Conservation (phyloP, 805 yeast species). For the Blastobotrys chiropterorum region DNA sequence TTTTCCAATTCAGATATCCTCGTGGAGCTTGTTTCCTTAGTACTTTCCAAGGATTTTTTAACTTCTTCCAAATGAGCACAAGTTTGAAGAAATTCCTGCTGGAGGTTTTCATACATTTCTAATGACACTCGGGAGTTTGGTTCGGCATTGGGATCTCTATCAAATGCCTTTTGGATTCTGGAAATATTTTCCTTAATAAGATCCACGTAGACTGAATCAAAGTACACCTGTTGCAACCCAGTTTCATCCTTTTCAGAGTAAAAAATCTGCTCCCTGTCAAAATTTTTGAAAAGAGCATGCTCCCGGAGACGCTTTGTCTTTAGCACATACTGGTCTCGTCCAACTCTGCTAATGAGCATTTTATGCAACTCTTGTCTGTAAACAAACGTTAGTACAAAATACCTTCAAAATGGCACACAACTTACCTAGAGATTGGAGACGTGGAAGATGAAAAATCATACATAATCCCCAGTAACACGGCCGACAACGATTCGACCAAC, state of each 20-base stretch:
- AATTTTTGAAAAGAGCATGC: constrained; percentile 46
- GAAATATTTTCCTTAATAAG: constrained; percentile 63
- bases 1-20: constrained; percentile 26
- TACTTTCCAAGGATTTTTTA: constrained; percentile 23
- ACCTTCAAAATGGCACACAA: not conserved
- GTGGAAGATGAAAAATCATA: constrained; percentile 65
- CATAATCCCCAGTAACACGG: constrained; percentile 64
- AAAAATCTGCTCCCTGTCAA: constrained; percentile 44
- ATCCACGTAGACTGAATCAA: constrained; percentile 56
- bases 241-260: constrained; percentile 61
- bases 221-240: constrained; percentile 81
- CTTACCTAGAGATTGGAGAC: constrained; percentile 42
- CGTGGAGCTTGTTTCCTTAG: constrained; percentile 21
- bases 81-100: constrained; percentile 22
- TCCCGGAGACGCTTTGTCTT: constrained; percentile 70
- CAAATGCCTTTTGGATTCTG: constrained; percentile 64
- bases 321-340: constrained; percentile 70
- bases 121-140: constrained; percentile 63
- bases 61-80: constrained; percentile 17
- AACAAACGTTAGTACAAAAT: not conserved
- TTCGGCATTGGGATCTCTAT: constrained; percentile 66
- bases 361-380: constrained; percentile 52
- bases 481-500: constrained; percentile 65
- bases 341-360: constrained; percentile 63
- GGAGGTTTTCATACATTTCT: constrained; percentile 43